A percentile compares a stretch with the other conserved stretches of the same genome.
Conservation (phyloP, 305 asterid species). For the Plantago coronopus region DNA sequence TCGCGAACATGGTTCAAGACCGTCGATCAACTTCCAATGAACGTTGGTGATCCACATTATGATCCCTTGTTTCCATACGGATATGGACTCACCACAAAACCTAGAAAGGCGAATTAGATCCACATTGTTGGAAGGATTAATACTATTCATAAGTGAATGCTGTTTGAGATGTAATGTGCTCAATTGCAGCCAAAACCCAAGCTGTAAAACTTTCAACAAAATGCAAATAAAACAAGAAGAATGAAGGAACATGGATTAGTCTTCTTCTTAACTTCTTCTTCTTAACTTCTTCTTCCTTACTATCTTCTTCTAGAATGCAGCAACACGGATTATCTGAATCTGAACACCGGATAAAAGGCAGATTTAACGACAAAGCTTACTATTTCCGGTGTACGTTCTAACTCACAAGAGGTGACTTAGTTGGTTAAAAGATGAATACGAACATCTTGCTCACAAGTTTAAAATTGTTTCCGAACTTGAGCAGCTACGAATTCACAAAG, state of each 20-base stretch:
- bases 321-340: not conserved
- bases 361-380: no score
- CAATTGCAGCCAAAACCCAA: not conserved
- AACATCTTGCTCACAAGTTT: no score
- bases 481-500: no score
- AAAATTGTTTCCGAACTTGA: no score
- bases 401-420: no score
- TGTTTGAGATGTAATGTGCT: no score
- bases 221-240: not conserved
- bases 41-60: slow-evolving; percentile 40
- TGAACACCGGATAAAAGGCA: no score
- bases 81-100: slow-evolving; percentile 33
- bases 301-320: not conserved
- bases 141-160: not conserved
- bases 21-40: slow-evolving; percentile 51
- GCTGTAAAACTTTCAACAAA: not conserved
- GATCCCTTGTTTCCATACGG: slow-evolving; percentile 44
- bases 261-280: not conserved
- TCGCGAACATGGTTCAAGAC: slow-evolving; percentile 48
- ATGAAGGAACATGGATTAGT: not conserved
- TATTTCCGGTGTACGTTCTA: no score
- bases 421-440: no score
- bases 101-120: slow-evolving; percentile 16
- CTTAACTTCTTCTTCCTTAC: not conserved
- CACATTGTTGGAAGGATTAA: not conserved